Base-by-base conservation (phyloP, 169 alveolate genomes). In the Eimeria tenella region DNA sequence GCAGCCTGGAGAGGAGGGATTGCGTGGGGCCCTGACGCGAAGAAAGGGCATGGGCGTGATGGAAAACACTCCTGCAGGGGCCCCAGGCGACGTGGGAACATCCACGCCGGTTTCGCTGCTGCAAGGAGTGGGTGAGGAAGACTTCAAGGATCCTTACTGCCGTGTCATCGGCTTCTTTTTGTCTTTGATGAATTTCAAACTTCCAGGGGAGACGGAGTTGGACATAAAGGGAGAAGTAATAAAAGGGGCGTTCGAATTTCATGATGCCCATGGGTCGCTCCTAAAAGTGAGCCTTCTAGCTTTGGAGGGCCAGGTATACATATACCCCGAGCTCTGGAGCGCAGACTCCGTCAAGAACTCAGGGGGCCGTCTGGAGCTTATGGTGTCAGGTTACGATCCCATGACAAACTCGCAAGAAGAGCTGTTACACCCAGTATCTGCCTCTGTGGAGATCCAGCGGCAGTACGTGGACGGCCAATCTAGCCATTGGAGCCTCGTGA, bases 341-440 rank as follows among this genome's bases (percentile, higher is more conserved):
- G 82, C 71, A 5, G 71, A 90, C n/a, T 82, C 94, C 6, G 62
- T 90, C 15, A 90, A 90, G 82, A 56, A 50, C 79, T 74, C 75
- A 15, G 94, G 89, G 8, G 94, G 89, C 55, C 65, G 82, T 50
- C 49, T 90, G 83, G 94, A 90, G 71, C 56, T 90, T 53, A 90
- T 90, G 94, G 86, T 92, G 42, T 70, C 95, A 5, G 95, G 92
- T n/a, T 92, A 92, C 31, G 95, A 92, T 53, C 95, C 95, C 31
- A 92, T 92, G 95, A 82, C 83, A 8, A 92, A 92, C 68, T 92
- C 95, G 5, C 93, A 82, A 42, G 93, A 83, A 52, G 95, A 92
- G 68, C 73, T 92, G 55, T 75, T 92, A 21, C 95, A 82, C 55
- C 92, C 92, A 2, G 86, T 92, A 11, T 49, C 95, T 8, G 95